These are phyloP conservation scores for Solanum chmielewskii DNA, from an alignment of 257 asterid species.

Conservation along the genomic window DNA sequence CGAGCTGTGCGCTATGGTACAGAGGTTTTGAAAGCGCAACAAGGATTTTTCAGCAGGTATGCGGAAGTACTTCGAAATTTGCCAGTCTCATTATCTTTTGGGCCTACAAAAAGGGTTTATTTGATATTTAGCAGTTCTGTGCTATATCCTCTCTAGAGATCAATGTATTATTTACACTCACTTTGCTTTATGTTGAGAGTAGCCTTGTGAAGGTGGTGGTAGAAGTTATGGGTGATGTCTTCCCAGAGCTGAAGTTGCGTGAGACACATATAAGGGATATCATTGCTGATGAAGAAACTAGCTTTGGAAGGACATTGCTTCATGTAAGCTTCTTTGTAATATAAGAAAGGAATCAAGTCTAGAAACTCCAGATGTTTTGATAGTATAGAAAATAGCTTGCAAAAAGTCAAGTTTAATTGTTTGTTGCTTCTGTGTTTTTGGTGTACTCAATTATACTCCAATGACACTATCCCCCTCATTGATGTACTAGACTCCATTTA, in stretches of 20 bases:
- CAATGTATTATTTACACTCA: background rate
- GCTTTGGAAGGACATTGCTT: slow-evolving; percentile 86
- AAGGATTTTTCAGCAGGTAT: slow-evolving; percentile 84
- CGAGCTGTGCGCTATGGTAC: slow-evolving; percentile 98
- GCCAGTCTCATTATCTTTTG: background rate
- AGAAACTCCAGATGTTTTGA: background rate
- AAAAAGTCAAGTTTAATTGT: no score
- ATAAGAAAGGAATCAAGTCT: background rate
- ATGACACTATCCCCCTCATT: no score
- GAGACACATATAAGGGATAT: slow-evolving; percentile 48
- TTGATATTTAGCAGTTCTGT: background rate
- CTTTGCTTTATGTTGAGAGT: slow-evolving; percentile 11
- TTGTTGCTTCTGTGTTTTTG: no score
- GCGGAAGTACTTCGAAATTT: background rate
- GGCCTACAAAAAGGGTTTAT: background rate
- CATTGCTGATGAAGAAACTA: slow-evolving; percentile 83
- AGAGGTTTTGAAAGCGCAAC: slow-evolving; percentile 80
- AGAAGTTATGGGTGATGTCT: slow-evolving; percentile 73
- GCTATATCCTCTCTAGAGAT: background rate
- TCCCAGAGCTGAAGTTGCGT: slow-evolving; percentile 77
- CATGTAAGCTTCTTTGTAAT: slow-evolving; percentile 32
- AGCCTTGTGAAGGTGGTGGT: slow-evolving; percentile 79
- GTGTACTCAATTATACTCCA: no score
- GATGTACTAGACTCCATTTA: no score
- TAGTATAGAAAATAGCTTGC: no score